phyloP scores from a whole-genome alignment of 306 rosid species.

The Quercus mongolica region DNA sequence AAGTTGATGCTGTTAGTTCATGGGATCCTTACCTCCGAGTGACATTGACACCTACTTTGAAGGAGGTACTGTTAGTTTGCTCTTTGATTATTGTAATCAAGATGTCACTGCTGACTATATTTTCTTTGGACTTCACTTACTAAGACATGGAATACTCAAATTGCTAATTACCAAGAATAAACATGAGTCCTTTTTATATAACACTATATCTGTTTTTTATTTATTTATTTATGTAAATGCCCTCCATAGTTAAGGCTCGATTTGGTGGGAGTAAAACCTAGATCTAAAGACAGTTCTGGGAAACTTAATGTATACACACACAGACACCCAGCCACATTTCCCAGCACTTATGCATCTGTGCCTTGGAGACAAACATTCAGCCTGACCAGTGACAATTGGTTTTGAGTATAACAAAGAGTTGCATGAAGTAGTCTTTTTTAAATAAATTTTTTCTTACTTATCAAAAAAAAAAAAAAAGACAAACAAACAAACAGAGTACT shows the following conservation, averaged over 20 bases:
- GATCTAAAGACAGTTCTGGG: neutral
- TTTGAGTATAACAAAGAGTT: too few species aligned
- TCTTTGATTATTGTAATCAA: neutral
- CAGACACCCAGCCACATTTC: neutral
- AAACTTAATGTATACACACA: neutral
- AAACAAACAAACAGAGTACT: neutral
- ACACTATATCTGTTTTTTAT: neutral
- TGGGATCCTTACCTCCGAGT: slow-evolving; percentile 63
- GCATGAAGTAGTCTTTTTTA: too few species aligned
- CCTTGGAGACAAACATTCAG: too few species aligned
- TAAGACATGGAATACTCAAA: neutral
- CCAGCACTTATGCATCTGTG: neutral
- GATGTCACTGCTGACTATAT: neutral
- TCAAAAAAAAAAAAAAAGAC: too few species aligned
- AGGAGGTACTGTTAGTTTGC: slow-evolving; percentile 24
- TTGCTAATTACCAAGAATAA: neutral
- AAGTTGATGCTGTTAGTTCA: slow-evolving; percentile 50
- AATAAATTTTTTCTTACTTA: too few species aligned
- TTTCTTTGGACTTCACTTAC: neutral
- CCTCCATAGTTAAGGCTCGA: neutral
- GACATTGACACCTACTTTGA: slow-evolving; percentile 43
- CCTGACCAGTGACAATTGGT: too few species aligned
- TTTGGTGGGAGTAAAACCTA: neutral
- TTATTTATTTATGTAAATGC: neutral
- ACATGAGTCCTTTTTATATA: neutral